Evolutionary conservation across 495 filamentous ascomycete species (phyloP).

Genomic region (Podospora conica): DNA sequence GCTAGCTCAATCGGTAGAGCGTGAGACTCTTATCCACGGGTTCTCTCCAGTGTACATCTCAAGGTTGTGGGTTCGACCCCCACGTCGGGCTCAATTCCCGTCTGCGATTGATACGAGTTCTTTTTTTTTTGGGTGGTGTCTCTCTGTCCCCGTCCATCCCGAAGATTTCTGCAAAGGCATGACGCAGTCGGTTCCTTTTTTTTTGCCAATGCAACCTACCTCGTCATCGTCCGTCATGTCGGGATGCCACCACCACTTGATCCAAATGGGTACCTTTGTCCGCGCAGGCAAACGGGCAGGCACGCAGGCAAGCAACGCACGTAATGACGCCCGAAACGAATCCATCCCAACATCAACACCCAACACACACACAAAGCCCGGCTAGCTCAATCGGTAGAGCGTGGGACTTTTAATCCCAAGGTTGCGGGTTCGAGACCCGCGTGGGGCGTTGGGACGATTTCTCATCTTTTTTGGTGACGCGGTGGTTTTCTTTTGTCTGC

Average conservation of each 20-base stretch:
- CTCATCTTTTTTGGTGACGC: too few species aligned
- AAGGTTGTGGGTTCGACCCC: slow-evolving; percentile 5
- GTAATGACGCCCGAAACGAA: not conserved
- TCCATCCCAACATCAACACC: not conserved
- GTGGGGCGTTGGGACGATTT: not conserved
- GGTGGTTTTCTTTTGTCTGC: not conserved
- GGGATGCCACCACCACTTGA: too few species aligned
- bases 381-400: slow-evolving; percentile 82
- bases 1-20: slow-evolving; percentile 75
- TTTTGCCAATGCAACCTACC: too few species aligned
- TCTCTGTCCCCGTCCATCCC: too few species aligned
- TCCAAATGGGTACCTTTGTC: too few species aligned
- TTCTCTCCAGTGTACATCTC: not conserved
- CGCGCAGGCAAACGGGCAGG: too few species aligned
- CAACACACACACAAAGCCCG: slow-evolving; percentile 19
- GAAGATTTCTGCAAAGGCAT: too few species aligned
- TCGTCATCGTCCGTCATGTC: too few species aligned
- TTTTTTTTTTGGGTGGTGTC: too few species aligned
- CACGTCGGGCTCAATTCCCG: slow-evolving; percentile 7
- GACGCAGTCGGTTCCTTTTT: too few species aligned
- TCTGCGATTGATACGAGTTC: not conserved
- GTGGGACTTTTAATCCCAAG: slow-evolving; percentile 63
- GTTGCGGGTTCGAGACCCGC: not conserved
- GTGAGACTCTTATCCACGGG: slow-evolving; percentile 64
- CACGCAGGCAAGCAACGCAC: not conserved